Evolutionary conservation across 2,329 filamentous ascomycete genomes (phyloP).

Genomic region (Waltergamsia citrina): DNA sequence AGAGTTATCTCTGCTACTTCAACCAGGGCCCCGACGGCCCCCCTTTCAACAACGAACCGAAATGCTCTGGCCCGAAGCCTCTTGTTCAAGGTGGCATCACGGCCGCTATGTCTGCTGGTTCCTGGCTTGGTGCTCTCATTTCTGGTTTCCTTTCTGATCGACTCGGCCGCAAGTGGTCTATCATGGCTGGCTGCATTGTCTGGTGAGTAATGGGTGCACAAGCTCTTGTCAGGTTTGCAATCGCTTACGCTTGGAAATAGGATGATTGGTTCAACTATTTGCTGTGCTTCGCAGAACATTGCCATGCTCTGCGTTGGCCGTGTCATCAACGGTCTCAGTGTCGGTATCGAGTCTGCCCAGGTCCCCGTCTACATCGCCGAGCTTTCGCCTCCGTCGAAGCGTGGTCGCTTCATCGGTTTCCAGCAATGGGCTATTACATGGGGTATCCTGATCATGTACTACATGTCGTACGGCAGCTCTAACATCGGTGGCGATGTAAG

Average conservation of each 20-base stretch:
- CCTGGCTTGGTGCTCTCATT: conserved; percentile 36
- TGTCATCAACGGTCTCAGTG: conserved; percentile 56
- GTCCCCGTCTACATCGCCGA: conserved; percentile 65
- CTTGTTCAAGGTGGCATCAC: conserved; percentile 41
- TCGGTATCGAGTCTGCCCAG: conserved; percentile 57
- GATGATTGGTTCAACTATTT: conserved; percentile 36
- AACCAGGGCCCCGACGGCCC: conserved; percentile 23
- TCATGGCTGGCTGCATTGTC: conserved; percentile 38
- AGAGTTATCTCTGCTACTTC: conserved; percentile 27
- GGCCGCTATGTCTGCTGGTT: conserved; percentile 40
- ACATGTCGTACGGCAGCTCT: conserved; percentile 55
- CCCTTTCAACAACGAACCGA: conserved; percentile 14
- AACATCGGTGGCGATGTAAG: conserved; percentile 39
- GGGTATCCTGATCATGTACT: conserved; percentile 60
- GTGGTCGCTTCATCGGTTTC: conserved; percentile 58
- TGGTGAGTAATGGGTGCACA: conserved; percentile 29
- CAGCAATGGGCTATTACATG: conserved; percentile 70
- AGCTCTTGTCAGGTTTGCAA: no score
- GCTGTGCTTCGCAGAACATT: conserved; percentile 34
- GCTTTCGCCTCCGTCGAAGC: conserved; percentile 42
- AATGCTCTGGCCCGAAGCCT: conserved; percentile 25
- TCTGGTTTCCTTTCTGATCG: conserved; percentile 40
- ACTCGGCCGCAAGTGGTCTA: conserved; percentile 37
- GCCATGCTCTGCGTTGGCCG: conserved; percentile 43
- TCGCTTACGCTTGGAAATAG: no score